Evolutionary conservation across 2,329 filamentous ascomycete species (phyloP), one percentile per base, ranked within the genome.

Genomic region (Colletotrichum siamense): DNA sequence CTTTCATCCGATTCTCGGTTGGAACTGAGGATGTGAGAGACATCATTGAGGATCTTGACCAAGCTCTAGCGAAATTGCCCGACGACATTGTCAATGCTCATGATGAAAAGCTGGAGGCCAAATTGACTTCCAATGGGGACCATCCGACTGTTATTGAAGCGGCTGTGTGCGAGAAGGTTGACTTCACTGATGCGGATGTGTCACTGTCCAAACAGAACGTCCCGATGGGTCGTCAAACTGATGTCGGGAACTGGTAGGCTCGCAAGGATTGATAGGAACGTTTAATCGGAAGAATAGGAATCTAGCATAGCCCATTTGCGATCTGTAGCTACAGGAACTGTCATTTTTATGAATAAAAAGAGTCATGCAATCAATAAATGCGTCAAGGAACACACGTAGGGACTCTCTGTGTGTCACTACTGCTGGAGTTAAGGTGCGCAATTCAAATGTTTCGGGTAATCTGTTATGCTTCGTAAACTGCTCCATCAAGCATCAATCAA

Each of bases 41-140:
- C 80, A 94, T 95, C 81, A 93, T 92, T 79, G 89, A 89, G 30
- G 93, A 95, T 82, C 94, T 95, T 80, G 91, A 93, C 82, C 92
- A 94, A 83, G 91, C 91, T 16, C 57, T 68, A 16, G 65, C 44
- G 3, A 68, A 59, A 32, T 2, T 68, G 15, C 65, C 65, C 2
- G 65, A 68, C 3, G 30, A 57, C 16, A 68, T 68, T 30, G 49
- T 68, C 5, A 68, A 68, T 22, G 49, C 65, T 26, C 49, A 57
- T 15, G 65, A 68, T 32, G 49, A 68, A 5, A 68, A 26, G n/a
- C 49, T 68, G n/a, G 65, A 68, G 32, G 49, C 65, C 10, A 68
- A 68, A n/a, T 12, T 68, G 12, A 62, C 16, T 30, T 57, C 32
- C 5, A 13, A n/a, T 6, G 65, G 65, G 8, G 65, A 44, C 6